Percentiles rank a stretch among this genome's conserved stretches.
Evolutionary conservation across 148 eudicot species (phyloP).

Genomic region (Chenopodium album): DNA sequence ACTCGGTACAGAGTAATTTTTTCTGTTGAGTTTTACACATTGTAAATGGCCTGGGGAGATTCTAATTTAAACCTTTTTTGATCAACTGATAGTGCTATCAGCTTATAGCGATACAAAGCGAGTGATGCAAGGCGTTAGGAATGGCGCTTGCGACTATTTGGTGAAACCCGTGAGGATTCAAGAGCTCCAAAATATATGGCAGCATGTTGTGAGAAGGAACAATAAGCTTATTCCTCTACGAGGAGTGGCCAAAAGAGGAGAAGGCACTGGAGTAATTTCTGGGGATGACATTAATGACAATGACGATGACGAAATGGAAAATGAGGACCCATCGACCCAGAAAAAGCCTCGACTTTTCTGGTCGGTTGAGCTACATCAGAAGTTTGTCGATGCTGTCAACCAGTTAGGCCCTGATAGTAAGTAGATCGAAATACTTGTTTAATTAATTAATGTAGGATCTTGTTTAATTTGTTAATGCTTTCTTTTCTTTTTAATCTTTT

Average conservation of each 20-base stretch:
- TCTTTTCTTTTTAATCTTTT: neutral
- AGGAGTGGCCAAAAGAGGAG: slow-evolving; percentile 13
- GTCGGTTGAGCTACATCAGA: slow-evolving; percentile 77
- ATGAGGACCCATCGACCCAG: slow-evolving; percentile 50
- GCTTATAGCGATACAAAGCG: slow-evolving; percentile 63
- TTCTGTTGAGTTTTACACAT: too few relatives aligned
- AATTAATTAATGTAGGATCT: too few relatives aligned
- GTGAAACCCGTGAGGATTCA: slow-evolving; percentile 86
- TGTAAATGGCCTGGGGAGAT: neutral
- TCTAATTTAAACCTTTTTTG: neutral
- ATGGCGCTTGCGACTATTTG: slow-evolving; percentile 90
- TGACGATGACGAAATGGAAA: slow-evolving; percentile 33
- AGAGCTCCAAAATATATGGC: slow-evolving; percentile 88
- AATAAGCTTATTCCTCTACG: slow-evolving; percentile 21
- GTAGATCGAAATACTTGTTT: slow-evolving; percentile 13
- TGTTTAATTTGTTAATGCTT: slow-evolving; percentile 2
- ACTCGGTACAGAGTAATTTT: too few relatives aligned
- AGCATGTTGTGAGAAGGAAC: slow-evolving; percentile 65
- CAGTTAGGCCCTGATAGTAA: slow-evolving; percentile 73
- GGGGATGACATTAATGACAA: slow-evolving; percentile 33
- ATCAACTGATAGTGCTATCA: slow-evolving; percentile 63
- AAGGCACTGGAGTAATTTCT: slow-evolving; percentile 38
- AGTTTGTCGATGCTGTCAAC: slow-evolving; percentile 83
- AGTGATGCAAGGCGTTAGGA: slow-evolving; percentile 81
- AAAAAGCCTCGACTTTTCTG: slow-evolving; percentile 83